Conservation (phyloP, 768 basidiomycete genomes). For the Sistotremastrum suecicum region DNA sequence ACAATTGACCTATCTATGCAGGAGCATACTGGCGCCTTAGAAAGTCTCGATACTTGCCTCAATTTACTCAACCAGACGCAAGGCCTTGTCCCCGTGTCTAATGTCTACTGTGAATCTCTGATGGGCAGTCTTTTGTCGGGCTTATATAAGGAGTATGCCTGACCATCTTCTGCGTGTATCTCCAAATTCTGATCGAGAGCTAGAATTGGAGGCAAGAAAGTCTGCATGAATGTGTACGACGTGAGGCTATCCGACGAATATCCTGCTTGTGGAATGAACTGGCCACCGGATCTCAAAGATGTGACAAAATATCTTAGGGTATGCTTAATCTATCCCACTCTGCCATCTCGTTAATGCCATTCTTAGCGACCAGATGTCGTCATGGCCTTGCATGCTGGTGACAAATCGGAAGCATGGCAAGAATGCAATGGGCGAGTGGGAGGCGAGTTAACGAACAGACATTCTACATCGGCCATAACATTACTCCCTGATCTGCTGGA, state of each 20-base stretch:
- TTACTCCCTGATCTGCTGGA: conserved; percentile 69
- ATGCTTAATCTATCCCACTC: conserved; percentile 16
- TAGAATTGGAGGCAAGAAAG: conserved; percentile 53
- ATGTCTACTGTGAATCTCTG: conserved; percentile 4
- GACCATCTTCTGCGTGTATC: no score
- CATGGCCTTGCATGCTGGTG: conserved; percentile 64
- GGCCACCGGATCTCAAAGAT: conserved; percentile 77
- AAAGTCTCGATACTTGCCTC: neutral
- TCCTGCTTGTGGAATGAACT: conserved; percentile 95
- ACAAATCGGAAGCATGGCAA: conserved; percentile 68
- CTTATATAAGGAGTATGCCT: neutral
- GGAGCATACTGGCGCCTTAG: no score
- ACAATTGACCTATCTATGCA: no score
- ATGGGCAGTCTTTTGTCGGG: neutral
- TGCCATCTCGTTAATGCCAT: neutral
- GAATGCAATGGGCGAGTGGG: conserved; percentile 72
- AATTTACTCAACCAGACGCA: conserved; percentile 7
- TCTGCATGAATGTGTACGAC: conserved; percentile 93
- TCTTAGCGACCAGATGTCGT: conserved; percentile 69
- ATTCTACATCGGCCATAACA: conserved; percentile 55
- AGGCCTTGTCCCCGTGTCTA: conserved; percentile 1
- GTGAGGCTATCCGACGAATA: conserved; percentile 72
- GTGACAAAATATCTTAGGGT: conserved; percentile 74
- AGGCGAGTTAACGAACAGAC: conserved; percentile 36
- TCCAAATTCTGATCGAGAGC: no score